A percentile compares a stretch with the other conserved stretches of the same genome.
Evolutionary conservation across 805 yeast genomes (phyloP).

Genomic region (Hanseniaspora mollemarum): DNA sequence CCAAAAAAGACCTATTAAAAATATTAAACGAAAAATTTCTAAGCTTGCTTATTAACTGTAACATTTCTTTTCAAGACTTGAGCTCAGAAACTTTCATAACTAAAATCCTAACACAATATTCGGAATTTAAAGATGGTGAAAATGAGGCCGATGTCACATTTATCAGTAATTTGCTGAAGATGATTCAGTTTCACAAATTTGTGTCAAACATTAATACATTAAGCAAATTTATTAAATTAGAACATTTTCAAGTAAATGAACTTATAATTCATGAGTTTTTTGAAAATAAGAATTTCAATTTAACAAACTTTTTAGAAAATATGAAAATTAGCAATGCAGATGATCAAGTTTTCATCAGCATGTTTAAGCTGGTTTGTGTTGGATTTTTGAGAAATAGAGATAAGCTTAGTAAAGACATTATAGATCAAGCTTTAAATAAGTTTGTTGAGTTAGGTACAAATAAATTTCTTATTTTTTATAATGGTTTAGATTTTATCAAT

Average conservation of each 20-base stretch:
- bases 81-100: slow-evolving; percentile 6
- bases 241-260: neutral
- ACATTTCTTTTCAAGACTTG: neutral
- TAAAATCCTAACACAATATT: neutral
- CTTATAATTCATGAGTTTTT: slow-evolving; percentile 3
- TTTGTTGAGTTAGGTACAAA: neutral
- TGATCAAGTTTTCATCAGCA: neutral
- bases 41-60: neutral
- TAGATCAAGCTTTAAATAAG: slow-evolving; percentile 6
- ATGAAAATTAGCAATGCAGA: neutral
- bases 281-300: slow-evolving; percentile 6
- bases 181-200: neutral
- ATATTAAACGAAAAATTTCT: neutral
- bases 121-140: neutral
- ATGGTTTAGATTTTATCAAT: slow-evolving; percentile 4
- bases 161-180: neutral
- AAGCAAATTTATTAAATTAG: neutral
- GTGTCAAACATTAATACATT: neutral
- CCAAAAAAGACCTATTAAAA: neutral
- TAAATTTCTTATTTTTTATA: neutral
- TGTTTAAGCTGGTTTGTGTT: neutral
- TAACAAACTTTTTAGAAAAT: slow-evolving; percentile 8
- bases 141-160: neutral
- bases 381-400: slow-evolving; percentile 4
- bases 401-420: slow-evolving; percentile 1